Evolutionary conservation across 1,139 yeast genomes (phyloP), one percentile per base, ranked within the genome.

Genomic region (Pichia sp.): DNA sequence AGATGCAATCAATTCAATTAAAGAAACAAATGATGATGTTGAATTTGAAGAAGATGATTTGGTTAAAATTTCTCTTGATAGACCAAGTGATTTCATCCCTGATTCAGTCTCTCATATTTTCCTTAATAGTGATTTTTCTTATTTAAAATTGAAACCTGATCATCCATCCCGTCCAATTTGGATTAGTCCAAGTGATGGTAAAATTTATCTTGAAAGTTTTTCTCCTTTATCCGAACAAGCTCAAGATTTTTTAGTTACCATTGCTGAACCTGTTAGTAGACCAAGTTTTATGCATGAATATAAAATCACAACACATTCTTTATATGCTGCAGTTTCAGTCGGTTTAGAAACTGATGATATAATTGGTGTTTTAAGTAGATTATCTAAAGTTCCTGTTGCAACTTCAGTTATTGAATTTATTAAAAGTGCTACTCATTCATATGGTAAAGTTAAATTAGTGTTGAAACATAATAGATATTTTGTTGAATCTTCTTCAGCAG

Each of bases 171-270:
- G 98, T 53, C 99, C 99, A 0, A 68, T 92, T 36, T 92, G 99
- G 99, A 92, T 92, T 43, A 86, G 94, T 34, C 98, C 98, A 0
- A 80, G 78, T 50, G 96, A 87, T 61, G 95, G 95, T 36, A 75
- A 95, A 42, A 87, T 92, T 54, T 87, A 89, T 45, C 70, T 92
- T 53, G 99, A 92, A 62, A 84, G 96, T 54, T 92, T 92, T 59
- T 87, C 97, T 3, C 97, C 98, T 0, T 71, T 94, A 55, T 97
- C 97, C 0, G 98, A 92, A 58, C 98, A 92, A 60, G 98, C 98
- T 0, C 97, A 92, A 64, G 99, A 92, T 64, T 92, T 92, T 59
- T 68, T 92, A 53, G 92, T 92, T 49, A 92, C 98, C 0, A 89
- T 92, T 54, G 97, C 99, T 0, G 99, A 92, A 62, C 99, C 99